Base-by-base conservation (phyloP, 352 stramenopile genomes). In the Elongisporangium anandrum region DNA sequence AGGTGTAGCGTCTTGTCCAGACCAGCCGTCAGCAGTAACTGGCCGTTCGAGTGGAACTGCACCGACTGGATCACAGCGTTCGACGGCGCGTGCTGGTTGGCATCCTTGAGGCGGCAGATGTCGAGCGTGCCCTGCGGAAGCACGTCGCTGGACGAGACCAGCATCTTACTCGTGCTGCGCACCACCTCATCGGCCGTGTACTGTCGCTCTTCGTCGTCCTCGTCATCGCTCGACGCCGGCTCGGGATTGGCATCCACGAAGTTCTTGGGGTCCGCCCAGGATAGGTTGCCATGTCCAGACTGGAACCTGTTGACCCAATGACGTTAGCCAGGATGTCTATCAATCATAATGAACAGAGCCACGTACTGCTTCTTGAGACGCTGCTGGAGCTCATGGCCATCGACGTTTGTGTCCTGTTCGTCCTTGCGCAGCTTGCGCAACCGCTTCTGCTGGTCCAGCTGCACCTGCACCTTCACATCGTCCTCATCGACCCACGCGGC, bases 1-100 rank as follows among this genome's bases (percentile, higher is more conserved):
- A 98, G 72, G 38, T 94, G 82, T 54, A 98, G 52, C n/a, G 78
- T 94, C 69, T 97, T 98, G 77, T 98, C 94, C 49, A 97, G 78
- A 15, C 92, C 92, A 4, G 85, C 92, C 0, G 93, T 96, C 0
- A 97, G 68, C 59, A 97, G 63, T 17, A 98, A 62, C 56, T 96
- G 90, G 17, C 84, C 78, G 26, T 95, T 93, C 39, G 81, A 61
- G 68, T 98, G 92, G 65, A 97, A 98, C 56, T 93, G 72, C 54
- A 97, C 79, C 45, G 86, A 85, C 62, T 93, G 85, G 23, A 98
- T 83, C 3, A 94, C 82, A 0, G 90, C 82, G 65, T 85, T 85
- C 29, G 85, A 92, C 41, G 86, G 86, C 29, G 80, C 78, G 60
- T 95, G 86, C 63, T 95, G 85, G 71, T 98, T 98, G 20, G 92